Conservation (phyloP, 805 yeast genomes). For the Candida peoriensis region DNA sequence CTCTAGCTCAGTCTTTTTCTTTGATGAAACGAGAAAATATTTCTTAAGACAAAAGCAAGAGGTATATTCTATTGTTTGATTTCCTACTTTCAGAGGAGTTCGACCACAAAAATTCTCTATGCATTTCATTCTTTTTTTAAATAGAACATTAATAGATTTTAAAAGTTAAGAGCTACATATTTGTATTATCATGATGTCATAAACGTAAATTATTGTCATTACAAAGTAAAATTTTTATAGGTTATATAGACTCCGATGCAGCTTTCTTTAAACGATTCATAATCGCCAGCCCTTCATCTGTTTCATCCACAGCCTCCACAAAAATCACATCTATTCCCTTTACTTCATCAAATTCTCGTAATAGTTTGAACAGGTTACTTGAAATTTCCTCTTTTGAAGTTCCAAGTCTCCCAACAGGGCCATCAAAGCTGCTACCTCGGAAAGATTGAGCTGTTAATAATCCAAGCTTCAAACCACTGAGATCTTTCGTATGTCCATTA, state of each 20-base stretch:
- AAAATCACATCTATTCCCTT: slow-evolving; percentile 61
- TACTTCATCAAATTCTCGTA: slow-evolving; percentile 71
- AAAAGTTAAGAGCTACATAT: not conserved
- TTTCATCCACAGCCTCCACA: slow-evolving; percentile 77
- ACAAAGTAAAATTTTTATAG: not conserved
- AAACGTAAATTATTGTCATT: slow-evolving; percentile 2
- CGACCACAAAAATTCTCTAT: not conserved
- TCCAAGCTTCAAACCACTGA: slow-evolving; percentile 39
- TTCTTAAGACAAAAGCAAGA: slow-evolving; percentile 13
- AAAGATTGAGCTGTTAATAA: slow-evolving; percentile 37
- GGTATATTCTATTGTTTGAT: slow-evolving; percentile 23
- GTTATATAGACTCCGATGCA: slow-evolving; percentile 45
- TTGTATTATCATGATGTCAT: not conserved
- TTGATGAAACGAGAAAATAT: slow-evolving; percentile 76
- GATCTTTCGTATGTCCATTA: slow-evolving; percentile 17
- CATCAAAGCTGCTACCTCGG: slow-evolving; percentile 16
- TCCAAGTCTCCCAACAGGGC: slow-evolving; percentile 35
- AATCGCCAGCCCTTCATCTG: slow-evolving; percentile 83
- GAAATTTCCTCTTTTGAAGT: slow-evolving; percentile 53
- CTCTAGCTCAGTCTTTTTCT: slow-evolving; percentile 78
- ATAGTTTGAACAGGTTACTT: slow-evolving; percentile 61
- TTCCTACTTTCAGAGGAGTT: not conserved
- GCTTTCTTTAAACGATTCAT: slow-evolving; percentile 91
- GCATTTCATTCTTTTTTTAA: slow-evolving; percentile 3
- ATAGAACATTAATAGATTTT: too few species aligned